Evolutionary conservation across 371 early-diverging fungal genomes (phyloP).

Genomic region (Mortierella sp.): DNA sequence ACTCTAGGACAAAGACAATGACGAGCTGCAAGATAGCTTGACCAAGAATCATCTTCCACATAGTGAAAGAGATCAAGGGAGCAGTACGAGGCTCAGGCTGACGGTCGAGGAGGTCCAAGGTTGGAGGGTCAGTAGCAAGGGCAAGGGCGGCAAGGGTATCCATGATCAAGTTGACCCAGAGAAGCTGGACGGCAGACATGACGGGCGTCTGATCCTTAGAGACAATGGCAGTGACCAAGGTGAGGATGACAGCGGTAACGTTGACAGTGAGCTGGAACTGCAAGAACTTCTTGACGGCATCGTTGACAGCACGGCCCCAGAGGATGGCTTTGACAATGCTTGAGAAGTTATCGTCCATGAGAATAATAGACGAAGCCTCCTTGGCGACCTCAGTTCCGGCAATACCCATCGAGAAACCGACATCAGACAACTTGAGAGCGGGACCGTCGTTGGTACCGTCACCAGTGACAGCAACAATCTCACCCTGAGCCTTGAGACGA

Average conservation of each 20-base stretch:
- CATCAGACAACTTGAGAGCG: constrained; percentile 84
- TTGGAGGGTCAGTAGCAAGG: constrained; percentile 83
- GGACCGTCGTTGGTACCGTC: constrained; percentile 88
- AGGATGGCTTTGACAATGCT: constrained; percentile 81
- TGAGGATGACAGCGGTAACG: constrained; percentile 76
- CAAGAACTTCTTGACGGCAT: constrained; percentile 84
- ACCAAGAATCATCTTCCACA: constrained; percentile 84
- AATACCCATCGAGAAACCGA: constrained; percentile 89
- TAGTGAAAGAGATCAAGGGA: constrained; percentile 72
- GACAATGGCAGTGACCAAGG: constrained; percentile 73
- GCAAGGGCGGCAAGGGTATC: constrained; percentile 85
- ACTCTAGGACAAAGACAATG: constrained; percentile 67
- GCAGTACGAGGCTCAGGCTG: constrained; percentile 72
- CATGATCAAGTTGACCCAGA: constrained; percentile 90
- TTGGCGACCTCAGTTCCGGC: constrained; percentile 88
- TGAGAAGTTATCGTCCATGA: constrained; percentile 87
- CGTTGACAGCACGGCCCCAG: constrained; percentile 88
- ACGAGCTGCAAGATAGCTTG: constrained; percentile 74
- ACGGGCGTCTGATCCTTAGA: constrained; percentile 64
- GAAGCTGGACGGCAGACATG: constrained; percentile 80
- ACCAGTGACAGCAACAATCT: constrained; percentile 87
- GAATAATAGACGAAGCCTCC: constrained; percentile 83
- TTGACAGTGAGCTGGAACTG: constrained; percentile 89
- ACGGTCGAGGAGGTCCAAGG: constrained; percentile 70
- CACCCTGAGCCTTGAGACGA: constrained; percentile 70